Conservation (phyloP, 129 eudicot genomes). For the Pulicaria dysenterica region DNA sequence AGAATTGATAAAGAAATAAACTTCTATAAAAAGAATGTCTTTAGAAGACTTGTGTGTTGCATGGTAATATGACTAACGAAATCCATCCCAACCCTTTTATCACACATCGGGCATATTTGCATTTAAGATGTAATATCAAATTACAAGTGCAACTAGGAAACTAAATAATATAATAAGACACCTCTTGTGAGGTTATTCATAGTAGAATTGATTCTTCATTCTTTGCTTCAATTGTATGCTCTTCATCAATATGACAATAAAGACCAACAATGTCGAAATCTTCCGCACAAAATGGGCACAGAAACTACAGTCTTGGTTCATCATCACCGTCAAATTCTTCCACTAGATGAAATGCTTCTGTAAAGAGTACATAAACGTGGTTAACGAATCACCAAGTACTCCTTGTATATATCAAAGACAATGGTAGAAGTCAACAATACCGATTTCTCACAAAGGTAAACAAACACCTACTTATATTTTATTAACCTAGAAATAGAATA, state of each 20-base stretch:
- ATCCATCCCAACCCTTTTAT: conserved; percentile 65
- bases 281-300: conserved; percentile 85
- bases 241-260: conserved; percentile 91
- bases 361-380: too few relatives aligned
- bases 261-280: conserved; percentile 89
- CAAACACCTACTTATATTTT: too few relatives aligned
- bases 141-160: background rate
- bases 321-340: conserved; percentile 52
- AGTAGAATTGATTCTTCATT: conserved; percentile 47
- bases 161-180: background rate
- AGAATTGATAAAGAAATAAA: too few relatives aligned
- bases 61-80: conserved; percentile 70
- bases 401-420: too few relatives aligned
- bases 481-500: too few relatives aligned
- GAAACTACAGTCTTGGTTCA: conserved; percentile 61
- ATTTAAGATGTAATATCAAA: background rate
- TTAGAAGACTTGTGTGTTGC: conserved; percentile 71
- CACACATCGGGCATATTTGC: conserved; percentile 88
- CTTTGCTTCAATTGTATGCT: conserved; percentile 68
- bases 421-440: too few relatives aligned
- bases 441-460: too few relatives aligned
- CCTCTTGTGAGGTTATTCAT: background rate
- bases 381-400: too few relatives aligned
- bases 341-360: conserved; percentile 60
- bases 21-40: conserved; percentile 43